A percentile compares a stretch with the other conserved stretches of the same genome.
phyloP scores from a whole-genome alignment of 2,329 filamentous ascomycete genomes.

The Coccinonectria pachysandricola region DNA sequence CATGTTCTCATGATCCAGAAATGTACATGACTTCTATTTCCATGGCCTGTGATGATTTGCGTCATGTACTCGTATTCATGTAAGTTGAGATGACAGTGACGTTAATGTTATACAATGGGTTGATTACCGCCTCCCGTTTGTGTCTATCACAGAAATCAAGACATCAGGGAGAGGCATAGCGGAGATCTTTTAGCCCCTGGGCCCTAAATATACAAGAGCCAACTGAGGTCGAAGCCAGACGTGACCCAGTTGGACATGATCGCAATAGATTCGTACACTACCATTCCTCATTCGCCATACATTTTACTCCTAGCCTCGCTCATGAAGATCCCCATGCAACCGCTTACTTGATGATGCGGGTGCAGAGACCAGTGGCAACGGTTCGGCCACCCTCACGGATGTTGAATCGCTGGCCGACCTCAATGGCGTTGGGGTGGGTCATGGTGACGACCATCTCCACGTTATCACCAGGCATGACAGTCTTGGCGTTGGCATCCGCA shows the following conservation, averaged over 20 bases:
- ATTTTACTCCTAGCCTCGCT: too few species aligned
- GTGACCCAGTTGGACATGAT: constrained; percentile 19
- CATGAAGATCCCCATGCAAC: constrained; percentile 3
- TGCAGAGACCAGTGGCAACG: constrained; percentile 74
- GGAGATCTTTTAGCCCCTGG: constrained; percentile 28
- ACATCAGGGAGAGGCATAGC: constrained; percentile 31
- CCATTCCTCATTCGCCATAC: too few species aligned
- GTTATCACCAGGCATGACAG: constrained; percentile 98
- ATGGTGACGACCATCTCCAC: constrained; percentile 91
- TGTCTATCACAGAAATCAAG: constrained; percentile 27
- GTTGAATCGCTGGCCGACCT: constrained; percentile 93
- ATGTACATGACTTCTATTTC: too few species aligned
- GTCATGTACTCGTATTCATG: too few species aligned
- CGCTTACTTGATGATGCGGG: constrained; percentile 54
- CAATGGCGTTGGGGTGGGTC: constrained; percentile 75
- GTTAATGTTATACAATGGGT: constrained; percentile 21
- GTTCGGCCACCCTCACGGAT: constrained; percentile 92
- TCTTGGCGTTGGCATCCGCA: constrained; percentile 60
- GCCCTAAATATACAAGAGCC: constrained; percentile 29
- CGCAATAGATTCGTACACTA: constrained; percentile 17
- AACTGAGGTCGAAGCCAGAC: constrained; percentile 19
- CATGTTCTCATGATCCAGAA: too few species aligned
- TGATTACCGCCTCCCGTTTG: constrained; percentile 22
- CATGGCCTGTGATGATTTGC: too few species aligned
- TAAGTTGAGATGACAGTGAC: too few species aligned